Base-by-base conservation (phyloP, 2,329 filamentous ascomycete genomes). In the Didymella pomorum region DNA sequence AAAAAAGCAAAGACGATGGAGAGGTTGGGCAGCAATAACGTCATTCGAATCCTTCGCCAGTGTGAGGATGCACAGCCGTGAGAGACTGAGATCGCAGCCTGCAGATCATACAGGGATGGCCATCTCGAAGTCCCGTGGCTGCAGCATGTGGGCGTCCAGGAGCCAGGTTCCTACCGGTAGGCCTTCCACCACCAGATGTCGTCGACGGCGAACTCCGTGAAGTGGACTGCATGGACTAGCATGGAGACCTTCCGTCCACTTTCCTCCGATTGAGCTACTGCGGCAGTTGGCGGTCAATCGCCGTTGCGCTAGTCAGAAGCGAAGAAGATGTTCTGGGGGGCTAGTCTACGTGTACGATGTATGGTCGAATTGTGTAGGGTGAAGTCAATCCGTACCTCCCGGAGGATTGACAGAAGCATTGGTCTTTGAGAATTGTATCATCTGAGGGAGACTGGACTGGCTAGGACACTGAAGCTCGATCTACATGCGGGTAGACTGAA, bases 81-180 rank as follows among this genome's bases (percentile, higher is more conserved):
- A 29, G 16, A 25, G 20, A 18, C 31, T 25, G 43, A 46, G 33
- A 47, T 23, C 33, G 4, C 37, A 5, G 16, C 44, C 9, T 21
- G 16, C 35, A 41, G 25, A 35, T 46, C 31, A 5, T 6, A 47
- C 47, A 33, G 52, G 54, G 42, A 20, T 57, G 11, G 16, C 48
- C n/a, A 51, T 29, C 25, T 20, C 39, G 18, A 12, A 4, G 43
- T n/a, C 23, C 54, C n/a, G 54, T n/a, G 21, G 43, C 18, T 11
- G 43, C 35, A 31, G 21, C 20, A 3, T 46, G 11, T 28, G 20
- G 28, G 20, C 33, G 18, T 46, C 47, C 42, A 33, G 25, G 6
- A 35, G 35, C 26, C 54, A 42, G 47, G 54, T 11, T 47, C 26
- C 26, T 47, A 35, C 41, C 47, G 53, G 33, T 47, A 42, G 47